Conservation (phyloP, 2,329 filamentous ascomycete genomes). For the Apiospora pterosperma region DNA sequence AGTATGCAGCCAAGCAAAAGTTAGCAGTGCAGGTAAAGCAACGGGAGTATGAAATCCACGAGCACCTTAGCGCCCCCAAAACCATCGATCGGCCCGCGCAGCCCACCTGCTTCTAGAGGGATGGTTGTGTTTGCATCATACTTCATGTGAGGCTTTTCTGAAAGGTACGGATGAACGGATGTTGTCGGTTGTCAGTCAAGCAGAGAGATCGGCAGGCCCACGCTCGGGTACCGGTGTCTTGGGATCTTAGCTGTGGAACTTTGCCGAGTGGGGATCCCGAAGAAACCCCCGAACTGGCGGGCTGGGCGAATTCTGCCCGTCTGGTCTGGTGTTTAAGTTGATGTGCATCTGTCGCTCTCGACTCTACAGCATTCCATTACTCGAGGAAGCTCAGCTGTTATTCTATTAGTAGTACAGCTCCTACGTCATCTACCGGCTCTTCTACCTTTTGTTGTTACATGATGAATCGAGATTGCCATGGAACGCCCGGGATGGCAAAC, state of each 20-base stretch:
- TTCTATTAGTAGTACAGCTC: too few relatives aligned
- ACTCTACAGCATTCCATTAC: background rate
- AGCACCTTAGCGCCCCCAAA: background rate
- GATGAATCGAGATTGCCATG: background rate
- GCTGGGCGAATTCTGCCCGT: background rate
- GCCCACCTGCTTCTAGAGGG: background rate
- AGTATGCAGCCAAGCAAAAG: background rate
- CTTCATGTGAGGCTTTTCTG: background rate
- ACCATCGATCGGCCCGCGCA: background rate
- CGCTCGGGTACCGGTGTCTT: background rate
- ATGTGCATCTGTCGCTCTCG: background rate
- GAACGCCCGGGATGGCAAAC: background rate
- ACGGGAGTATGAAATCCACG: background rate
- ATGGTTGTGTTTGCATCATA: background rate
- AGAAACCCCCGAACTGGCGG: background rate
- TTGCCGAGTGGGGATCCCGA: background rate
- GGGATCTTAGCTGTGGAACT: background rate
- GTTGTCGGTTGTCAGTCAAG: background rate
- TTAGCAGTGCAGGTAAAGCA: background rate
- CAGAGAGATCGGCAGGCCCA: background rate
- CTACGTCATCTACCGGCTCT: background rate
- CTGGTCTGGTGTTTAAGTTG: background rate
- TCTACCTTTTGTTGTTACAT: background rate
- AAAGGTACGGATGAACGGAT: background rate
- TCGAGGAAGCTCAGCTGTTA: background rate